Base-by-base conservation (phyloP, 129 eudicot species). In the Sambucus nigra region DNA sequence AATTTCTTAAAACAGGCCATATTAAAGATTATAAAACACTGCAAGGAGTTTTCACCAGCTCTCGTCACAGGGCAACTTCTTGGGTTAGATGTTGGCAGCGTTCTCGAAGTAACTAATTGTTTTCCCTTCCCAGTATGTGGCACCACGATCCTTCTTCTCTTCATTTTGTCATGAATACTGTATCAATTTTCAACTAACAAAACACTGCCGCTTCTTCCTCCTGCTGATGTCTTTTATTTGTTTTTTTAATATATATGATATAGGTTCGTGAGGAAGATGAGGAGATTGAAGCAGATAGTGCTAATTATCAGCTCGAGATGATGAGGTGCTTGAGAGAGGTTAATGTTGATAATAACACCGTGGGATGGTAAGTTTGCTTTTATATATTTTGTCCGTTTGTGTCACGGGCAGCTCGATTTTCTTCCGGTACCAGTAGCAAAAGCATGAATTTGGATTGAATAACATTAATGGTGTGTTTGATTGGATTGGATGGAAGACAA, bases 321-420 rank as follows among this genome's bases (percentile, higher is more conserved):
- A 92, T 92, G 99, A 80, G 99, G 70, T 92, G 99, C 81, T 69
- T 92, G 52, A 79, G 99, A 70, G 99, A 92, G 80, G 99, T 92
- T 69, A 92, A 92, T 66, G 99, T 92, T 26, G 99, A 92, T 78
- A 92, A 92, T 65, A 92, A 92, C 76, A 92, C 99, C 31, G 99
- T 92, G 42, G 99, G 99, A 67, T 92, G 99, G 99, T 92, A 21
- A 76, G 95, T 57, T 48, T 15, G 15, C 1, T 39, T 32, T 44
- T 46, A 26, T 32, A 19, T 18, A 2, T 17, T 16, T n/a, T n/a
- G n/a, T 19, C 40, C 19, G 23, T 0, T 11, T 11, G n/a, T n/a
- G n/a, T n/a, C n/a, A n/a, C n/a, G n/a, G n/a, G n/a, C n/a, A n/a
- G n/a, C n/a, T n/a, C n/a, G n/a, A n/a, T n/a, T n/a, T n/a, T n/a